Evolutionary conservation across 148 eudicot species (phyloP), one percentile per base, ranked within the genome.

Genomic region (Agrostemma githago): DNA sequence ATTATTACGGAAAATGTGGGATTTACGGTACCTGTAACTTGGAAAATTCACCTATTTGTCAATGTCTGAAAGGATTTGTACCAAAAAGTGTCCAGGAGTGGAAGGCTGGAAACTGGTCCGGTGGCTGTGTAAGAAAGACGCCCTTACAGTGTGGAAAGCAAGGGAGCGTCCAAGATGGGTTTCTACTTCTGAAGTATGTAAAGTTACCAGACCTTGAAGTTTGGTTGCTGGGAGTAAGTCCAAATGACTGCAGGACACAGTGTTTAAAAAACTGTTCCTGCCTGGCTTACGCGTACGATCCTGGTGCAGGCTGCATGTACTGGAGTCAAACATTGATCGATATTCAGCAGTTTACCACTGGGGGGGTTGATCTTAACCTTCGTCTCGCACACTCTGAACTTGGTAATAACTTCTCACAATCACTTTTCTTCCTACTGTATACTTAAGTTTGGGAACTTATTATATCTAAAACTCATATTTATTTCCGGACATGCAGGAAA

Each of bases 1-100:
- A 86, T 66, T 43, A 78, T 62, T 89, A 81, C 62, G 88, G 80
- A 7, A 75, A 63, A 46, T 91, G 97, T 69, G 93, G 97, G 5
- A 62, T 77, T 57, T 88, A 81, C 54, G 97, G 91, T 56, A 79
- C 58, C n/a, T 91, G 97, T 80, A 73, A 87, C 74, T 37, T 81
- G 15, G 54, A 76, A 5, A 42, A 63, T 5, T 71, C 83, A 2
- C 85, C 81, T 34, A 81, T 83, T 34, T 91, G 97, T 70, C 20
- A 62, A 0, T 91, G 97, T 71, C 80, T 88, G 72, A 74, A 43
- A 61, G 91, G 93, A 4, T 89, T 83, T 68, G 65, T 48, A 66
- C 97, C 93, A 17, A 80, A 64, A 40, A 62, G 76, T 39, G 12
- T 1, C 2, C 74, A 62, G 19, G 87, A 86, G 61, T 91, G 93